Percentiles rank a stretch among this genome's conserved stretches.
phyloP scores from a whole-genome alignment of 495 filamentous ascomycete genomes.

The Aspergillus haitiensis region DNA sequence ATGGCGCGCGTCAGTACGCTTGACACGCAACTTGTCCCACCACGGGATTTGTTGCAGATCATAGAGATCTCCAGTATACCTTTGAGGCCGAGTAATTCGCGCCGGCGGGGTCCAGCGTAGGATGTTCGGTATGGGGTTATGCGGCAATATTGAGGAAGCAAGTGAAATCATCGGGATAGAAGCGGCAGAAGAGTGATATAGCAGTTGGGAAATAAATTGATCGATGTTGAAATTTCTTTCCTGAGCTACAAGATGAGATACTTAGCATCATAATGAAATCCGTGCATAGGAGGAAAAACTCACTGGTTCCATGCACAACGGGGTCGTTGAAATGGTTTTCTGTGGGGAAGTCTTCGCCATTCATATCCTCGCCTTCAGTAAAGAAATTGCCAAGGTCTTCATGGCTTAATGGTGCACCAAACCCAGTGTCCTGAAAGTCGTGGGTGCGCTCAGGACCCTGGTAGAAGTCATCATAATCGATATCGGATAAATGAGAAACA shows the following conservation, averaged over 20 bases:
- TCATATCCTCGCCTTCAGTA: conserved; percentile 24
- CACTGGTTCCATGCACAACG: conserved; percentile 41
- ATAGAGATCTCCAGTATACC: conserved; percentile 56
- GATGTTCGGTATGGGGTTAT: conserved; percentile 33
- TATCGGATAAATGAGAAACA: conserved; percentile 23
- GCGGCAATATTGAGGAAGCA: conserved; percentile 20
- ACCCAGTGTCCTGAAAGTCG: conserved; percentile 19
- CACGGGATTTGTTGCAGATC: conserved; percentile 84
- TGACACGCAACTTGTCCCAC: conserved; percentile 59
- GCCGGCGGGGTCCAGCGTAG: conserved; percentile 42
- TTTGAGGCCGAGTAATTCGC: conserved; percentile 40
- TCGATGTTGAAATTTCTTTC: conserved; percentile 48
- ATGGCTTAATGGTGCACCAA: conserved; percentile 16
- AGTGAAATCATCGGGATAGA: conserved; percentile 27
- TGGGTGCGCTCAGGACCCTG: conserved; percentile 25
- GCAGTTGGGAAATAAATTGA: conserved; percentile 47
- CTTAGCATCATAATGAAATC: conserved; percentile 15
- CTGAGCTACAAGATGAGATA: conserved; percentile 29
- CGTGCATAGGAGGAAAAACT: conserved; percentile 9
- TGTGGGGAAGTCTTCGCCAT: conserved; percentile 14
- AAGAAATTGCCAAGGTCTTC: conserved; percentile 25
- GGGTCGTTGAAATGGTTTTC: conserved; percentile 33
- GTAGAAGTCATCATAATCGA: conserved; percentile 42
- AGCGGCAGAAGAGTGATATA: conserved; percentile 29
- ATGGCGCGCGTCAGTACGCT: conserved; percentile 57